These are phyloP conservation scores for Scenedesmus sp. DNA, from an alignment of 163 green algal genomes.

Conservation along the genomic window DNA sequence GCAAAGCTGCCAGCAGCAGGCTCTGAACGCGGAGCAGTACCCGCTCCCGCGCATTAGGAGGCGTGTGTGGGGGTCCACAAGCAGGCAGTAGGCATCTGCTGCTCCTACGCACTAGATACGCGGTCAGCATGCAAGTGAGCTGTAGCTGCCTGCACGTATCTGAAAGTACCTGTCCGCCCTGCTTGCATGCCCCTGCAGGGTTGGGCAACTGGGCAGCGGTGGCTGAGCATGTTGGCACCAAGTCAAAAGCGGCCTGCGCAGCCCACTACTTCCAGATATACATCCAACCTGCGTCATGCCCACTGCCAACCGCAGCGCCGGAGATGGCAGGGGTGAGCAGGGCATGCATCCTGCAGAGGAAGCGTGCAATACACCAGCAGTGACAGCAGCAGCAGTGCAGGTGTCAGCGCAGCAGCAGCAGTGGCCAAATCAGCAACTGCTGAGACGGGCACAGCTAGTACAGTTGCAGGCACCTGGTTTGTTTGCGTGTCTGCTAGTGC, in stretches of 20 bases:
- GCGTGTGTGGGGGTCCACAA: no score
- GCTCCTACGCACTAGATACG: neutral
- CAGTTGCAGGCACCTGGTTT: neutral
- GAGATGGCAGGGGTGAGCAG: constrained; percentile 68
- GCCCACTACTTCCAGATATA: constrained; percentile 91
- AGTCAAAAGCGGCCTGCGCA: constrained; percentile 81
- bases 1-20: neutral
- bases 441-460: neutral
- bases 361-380: neutral
- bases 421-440: no score
- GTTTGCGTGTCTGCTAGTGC: neutral
- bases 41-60: no score
- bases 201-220: constrained; percentile 95
- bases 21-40: no score
- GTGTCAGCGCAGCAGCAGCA: neutral
- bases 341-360: neutral
- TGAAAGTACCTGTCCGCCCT: neutral
- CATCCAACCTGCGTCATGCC: constrained; percentile 81
- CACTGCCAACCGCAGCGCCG: constrained; percentile 76
- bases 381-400: neutral
- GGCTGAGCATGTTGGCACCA: constrained; percentile 91
- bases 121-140: no score
- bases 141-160: no score
- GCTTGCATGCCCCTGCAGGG: constrained; percentile 63
- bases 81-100: no score